Evolutionary conservation across 768 basidiomycete species (phyloP), one percentile per base, ranked within the genome.

Genomic region (Russula brevipes): DNA sequence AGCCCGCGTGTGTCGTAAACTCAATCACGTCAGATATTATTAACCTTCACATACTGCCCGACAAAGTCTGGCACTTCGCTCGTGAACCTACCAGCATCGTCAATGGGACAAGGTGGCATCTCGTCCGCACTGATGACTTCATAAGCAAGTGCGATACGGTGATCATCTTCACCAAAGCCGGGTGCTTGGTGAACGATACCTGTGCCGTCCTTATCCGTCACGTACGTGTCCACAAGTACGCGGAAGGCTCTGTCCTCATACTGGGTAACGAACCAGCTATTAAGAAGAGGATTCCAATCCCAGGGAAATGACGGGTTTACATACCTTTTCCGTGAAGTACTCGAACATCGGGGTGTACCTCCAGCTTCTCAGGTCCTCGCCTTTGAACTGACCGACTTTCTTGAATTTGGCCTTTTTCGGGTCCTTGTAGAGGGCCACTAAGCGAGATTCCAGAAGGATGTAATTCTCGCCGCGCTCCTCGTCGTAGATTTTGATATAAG

Each of bases 111-210:
- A 0, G 97, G 97, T 0, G 97, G 95, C 83, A 94, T 86, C 73
- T 98, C 95, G 50, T 96, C 95, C 0, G 83, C 79, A 31, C 80
- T 80, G n/a, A 98, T 73, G 57, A 98, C 83, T 19, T 88, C 91
- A 70, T 96, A 82, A 4, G 85, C 85, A 64, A 96, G 81, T 33
- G 91, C 88, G 69, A 99, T 84, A 57, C 97, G 90, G 74, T 98
- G 92, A 82, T 99, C 97, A 70, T 99, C 97, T 73, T 98, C 96
- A 78, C 97, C 97, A 71, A 97, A 98, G 0, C 89, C 95, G 2
- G 97, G 97, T 2, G 97, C 94, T 77, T 99, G 97, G 73, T 99
- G 97, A 36, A 99, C 97, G 70, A 98, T 95, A 70, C 97, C 97
- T 35, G 97, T 99, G 71, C 97, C 97, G 63, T 94, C 91, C 16